Evolutionary conservation across 2,329 filamentous ascomycete species (phyloP).

Genomic region (Sclerotinia subarctica): DNA sequence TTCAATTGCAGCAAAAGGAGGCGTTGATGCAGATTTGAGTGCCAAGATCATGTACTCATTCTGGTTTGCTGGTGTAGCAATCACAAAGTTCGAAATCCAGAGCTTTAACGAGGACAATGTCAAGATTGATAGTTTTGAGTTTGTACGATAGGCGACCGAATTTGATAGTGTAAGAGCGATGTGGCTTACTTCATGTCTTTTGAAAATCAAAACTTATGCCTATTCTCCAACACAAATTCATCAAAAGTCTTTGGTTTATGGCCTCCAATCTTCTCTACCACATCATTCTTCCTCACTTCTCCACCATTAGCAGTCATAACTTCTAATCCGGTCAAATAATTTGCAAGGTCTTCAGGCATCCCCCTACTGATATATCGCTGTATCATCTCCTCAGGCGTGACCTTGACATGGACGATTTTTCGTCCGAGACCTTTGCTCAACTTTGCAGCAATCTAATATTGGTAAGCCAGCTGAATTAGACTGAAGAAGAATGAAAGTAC

Average conservation of each 20-base stretch:
- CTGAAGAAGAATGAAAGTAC: background rate
- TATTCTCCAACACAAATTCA: background rate
- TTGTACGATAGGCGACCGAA: background rate
- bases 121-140: background rate
- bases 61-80: background rate
- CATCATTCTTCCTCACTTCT: background rate
- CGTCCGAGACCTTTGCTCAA: background rate
- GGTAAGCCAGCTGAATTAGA: background rate
- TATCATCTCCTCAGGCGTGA: background rate
- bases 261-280: conserved; percentile 1
- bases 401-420: background rate
- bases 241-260: background rate
- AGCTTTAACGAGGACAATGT: background rate
- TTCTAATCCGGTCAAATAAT: conserved; percentile 1
- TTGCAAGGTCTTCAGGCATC: background rate
- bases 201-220: no score
- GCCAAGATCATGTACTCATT: background rate
- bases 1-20: background rate
- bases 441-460: background rate
- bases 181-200: no score
- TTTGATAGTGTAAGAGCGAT: no score
- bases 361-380: background rate
- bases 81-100: background rate
- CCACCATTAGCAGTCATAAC: conserved; percentile 1
- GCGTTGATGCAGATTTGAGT: background rate